Evolutionary conservation across 345 rosid genomes (phyloP), one percentile per base, ranked within the genome.

Genomic region (Euphorbia peplus): DNA sequence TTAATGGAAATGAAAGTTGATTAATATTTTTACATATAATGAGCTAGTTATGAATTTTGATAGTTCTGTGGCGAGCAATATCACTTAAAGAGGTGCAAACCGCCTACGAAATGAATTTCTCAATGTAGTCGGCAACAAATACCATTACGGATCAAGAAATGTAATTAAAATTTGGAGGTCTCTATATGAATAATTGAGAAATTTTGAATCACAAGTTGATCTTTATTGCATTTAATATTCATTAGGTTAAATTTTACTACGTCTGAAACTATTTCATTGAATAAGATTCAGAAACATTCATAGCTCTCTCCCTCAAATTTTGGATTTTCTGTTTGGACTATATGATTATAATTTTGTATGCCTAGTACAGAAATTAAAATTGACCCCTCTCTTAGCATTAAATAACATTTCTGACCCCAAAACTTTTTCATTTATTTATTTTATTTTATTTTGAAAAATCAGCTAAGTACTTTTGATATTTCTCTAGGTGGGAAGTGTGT

Each of bases 321-420:
- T 85, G 86, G 88, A 80, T 82, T 68, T 54, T 82, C 70, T 69
- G 47, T 64, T 78, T 85, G 88, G 84, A 85, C 75, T 82, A 76
- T 76, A 15, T 64, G 80, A n/a, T n/a, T 63, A 69, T 75, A 75
- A 75, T 71, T 63, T 66, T 74, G 73, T 67, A 66, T 50, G 54
- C 81, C 70, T 47, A 58, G 68, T 35, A 71, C 76, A 73, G 82
- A 54, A 72, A 67, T 64, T 37, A 58, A 64, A 68, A 76, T 62
- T 60, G 79, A 60, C 74, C 53, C 46, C n/a, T 75, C 60, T 21
- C 32, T 19, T 50, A 53, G 68, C 72, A 74, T 65, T 76, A 69
- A 79, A 67, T 44, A 61, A 57, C 42, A 52, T 22, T 59, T 70
- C 82, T 76, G 80, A 68, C 75, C 68, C 50, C n/a, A n/a, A 73